phyloP scores from a whole-genome alignment of 441 rosid species.

The Rhodomyrtus psidioides region DNA sequence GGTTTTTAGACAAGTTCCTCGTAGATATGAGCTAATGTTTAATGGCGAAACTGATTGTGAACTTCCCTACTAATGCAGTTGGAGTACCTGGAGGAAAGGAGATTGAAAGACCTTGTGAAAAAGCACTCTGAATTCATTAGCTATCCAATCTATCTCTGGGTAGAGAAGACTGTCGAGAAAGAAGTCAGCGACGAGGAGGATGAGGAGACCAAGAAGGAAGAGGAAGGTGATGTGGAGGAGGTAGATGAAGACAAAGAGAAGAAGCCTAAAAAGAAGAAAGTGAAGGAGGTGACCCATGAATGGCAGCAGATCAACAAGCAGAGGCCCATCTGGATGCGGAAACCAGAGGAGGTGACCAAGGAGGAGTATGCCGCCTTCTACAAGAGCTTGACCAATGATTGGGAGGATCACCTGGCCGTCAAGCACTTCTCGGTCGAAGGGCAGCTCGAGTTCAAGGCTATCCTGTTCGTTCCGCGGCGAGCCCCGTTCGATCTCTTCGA shows the following conservation, averaged over 20 bases:
- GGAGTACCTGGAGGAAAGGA: conserved; percentile 5
- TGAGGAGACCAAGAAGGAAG: conserved; percentile 5
- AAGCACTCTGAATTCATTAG: conserved; percentile 8
- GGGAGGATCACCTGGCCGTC: conserved; percentile 7
- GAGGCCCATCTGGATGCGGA: conserved; percentile 1
- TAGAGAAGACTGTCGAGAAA: conserved; percentile 1
- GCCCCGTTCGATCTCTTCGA: conserved; percentile 1
- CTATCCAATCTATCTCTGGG: conserved; percentile 7
- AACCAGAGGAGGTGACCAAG: background rate
- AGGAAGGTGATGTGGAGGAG: conserved; percentile 5
- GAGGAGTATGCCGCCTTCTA: conserved; percentile 7
- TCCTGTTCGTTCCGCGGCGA: background rate
- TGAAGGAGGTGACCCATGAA: conserved; percentile 4
- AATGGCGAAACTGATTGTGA: background rate
- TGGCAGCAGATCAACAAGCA: conserved; percentile 7
- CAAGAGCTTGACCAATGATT: conserved; percentile 5
- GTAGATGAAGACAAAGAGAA: conserved; percentile 1
- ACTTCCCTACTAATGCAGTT: background rate
- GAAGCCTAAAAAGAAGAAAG: conserved; percentile 4
- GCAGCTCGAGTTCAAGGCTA: conserved; percentile 7
- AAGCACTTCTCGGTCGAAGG: conserved; percentile 7
- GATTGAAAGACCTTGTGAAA: conserved; percentile 6
- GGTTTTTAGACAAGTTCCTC: background rate
- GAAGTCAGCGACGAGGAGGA: conserved; percentile 5
- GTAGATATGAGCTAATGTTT: background rate